Conservation (phyloP, 768 basidiomycete species). For the Boletus subcaerulescens region DNA sequence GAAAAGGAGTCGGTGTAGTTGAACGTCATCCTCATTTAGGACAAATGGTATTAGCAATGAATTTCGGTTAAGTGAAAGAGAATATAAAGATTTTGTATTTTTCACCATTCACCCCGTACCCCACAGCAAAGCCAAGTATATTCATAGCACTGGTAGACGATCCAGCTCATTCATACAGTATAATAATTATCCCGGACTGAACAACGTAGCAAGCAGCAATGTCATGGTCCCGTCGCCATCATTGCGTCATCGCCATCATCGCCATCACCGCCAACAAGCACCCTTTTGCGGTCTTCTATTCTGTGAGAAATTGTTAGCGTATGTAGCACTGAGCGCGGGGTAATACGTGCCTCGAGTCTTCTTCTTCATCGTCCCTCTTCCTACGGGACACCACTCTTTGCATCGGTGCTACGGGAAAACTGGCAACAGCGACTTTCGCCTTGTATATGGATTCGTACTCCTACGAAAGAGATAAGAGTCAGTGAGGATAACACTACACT, state of each 20-base stretch:
- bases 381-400: slow-evolving; percentile 50
- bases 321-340: not conserved
- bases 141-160: slow-evolving; percentile 15
- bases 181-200: slow-evolving; percentile 17
- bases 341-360: slow-evolving; percentile 43
- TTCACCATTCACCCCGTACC: slow-evolving; percentile 12
- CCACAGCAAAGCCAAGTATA: slow-evolving; percentile 7
- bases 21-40: not conserved
- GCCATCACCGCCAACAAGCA: slow-evolving; percentile 32
- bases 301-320: slow-evolving; percentile 17
- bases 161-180: slow-evolving; percentile 24
- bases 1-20: slow-evolving; percentile 74
- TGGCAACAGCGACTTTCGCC: slow-evolving; percentile 66
- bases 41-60: no score
- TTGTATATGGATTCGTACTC: slow-evolving; percentile 93
- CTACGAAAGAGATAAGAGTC: slow-evolving; percentile 36
- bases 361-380: slow-evolving; percentile 75
- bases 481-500: not conserved
- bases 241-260: slow-evolving; percentile 34
- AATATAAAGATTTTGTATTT: no score
- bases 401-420: slow-evolving; percentile 44
- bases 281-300: slow-evolving; percentile 44
- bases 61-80: no score
- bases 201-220: not conserved
- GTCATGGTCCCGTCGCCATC: slow-evolving; percentile 32